These are phyloP conservation scores for Batrachochytrium dendrobatidis DNA, from an alignment of 371 early-diverging fungal species.

Conservation along the genomic window DNA sequence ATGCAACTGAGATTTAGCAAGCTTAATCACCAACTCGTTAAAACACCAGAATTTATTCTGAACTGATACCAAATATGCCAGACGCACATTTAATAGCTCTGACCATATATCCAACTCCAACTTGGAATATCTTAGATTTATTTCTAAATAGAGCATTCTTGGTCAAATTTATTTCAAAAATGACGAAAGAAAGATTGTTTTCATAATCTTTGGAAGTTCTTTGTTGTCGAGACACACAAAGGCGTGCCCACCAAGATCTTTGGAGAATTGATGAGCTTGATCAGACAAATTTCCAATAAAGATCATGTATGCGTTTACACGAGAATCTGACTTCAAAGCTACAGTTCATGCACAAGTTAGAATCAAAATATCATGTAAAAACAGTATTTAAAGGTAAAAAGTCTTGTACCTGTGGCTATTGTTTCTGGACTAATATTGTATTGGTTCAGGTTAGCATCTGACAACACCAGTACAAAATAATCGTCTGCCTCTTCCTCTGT, in stretches of 20 bases:
- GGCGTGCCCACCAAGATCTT: slow-evolving; percentile 40
- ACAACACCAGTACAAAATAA: slow-evolving; percentile 69
- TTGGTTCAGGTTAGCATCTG: slow-evolving; percentile 78
- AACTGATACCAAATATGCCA: too few relatives aligned
- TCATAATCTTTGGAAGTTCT: slow-evolving; percentile 74
- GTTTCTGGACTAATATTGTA: slow-evolving; percentile 72
- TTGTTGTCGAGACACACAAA: slow-evolving; percentile 63
- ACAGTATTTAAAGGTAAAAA: slow-evolving; percentile 16
- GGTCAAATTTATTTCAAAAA: not conserved
- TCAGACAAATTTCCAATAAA: slow-evolving; percentile 60
- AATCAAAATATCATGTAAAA: slow-evolving; percentile 1
- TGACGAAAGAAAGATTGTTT: slow-evolving; percentile 48
- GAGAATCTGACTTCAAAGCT: slow-evolving; percentile 60
- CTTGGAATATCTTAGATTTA: too few relatives aligned
- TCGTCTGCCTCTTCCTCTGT: slow-evolving; percentile 70
- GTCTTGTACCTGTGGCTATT: slow-evolving; percentile 56
- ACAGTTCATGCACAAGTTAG: too few relatives aligned
- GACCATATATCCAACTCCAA: too few relatives aligned
- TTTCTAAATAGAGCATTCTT: too few relatives aligned
- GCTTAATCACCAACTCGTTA: too few relatives aligned
- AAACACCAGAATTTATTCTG: too few relatives aligned
- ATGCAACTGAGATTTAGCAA: too few relatives aligned
- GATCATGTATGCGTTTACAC: slow-evolving; percentile 63
- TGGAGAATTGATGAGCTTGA: slow-evolving; percentile 60
- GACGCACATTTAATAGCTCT: too few relatives aligned